These are phyloP conservation scores for Closterium sp. DNA, from an alignment of 139 green algal species.

Conservation along the genomic window DNA sequence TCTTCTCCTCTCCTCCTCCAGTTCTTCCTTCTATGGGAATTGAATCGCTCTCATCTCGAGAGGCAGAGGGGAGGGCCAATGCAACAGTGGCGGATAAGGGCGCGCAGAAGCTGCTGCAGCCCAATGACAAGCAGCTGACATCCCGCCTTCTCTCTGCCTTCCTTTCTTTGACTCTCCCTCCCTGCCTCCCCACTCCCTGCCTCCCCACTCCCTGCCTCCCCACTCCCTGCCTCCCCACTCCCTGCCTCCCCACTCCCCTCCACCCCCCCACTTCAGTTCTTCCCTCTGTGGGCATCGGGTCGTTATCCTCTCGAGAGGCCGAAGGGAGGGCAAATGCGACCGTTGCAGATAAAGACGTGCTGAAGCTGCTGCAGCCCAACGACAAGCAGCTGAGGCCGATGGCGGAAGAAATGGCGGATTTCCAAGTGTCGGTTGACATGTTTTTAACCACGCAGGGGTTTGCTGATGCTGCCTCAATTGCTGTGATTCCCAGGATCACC, in stretches of 20 bases:
- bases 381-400: not conserved
- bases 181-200: not conserved
- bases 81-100: not conserved
- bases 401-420: not conserved
- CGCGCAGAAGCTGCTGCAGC: not conserved
- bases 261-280: constrained; percentile 18
- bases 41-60: constrained; percentile 14
- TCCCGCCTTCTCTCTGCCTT: not conserved
- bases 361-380: not conserved
- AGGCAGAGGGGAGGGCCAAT: constrained; percentile 3
- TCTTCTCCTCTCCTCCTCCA: not conserved
- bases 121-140: not conserved
- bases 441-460: constrained; percentile 51
- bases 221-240: not conserved
- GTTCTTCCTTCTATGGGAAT: constrained; percentile 42
- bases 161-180: not conserved
- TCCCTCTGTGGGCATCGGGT: constrained; percentile 36
- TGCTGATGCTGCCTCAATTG: constrained; percentile 70
- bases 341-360: not conserved
- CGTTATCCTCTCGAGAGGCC: constrained; percentile 19
- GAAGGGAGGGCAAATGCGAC: constrained; percentile 1
- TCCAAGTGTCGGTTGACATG: constrained; percentile 78
- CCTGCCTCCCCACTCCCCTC: not conserved
- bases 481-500: constrained; percentile 80
- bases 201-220: not conserved